Base-by-base conservation (phyloP, 1,284 basidiomycete species). In the Hypsizygus ulmarius region DNA sequence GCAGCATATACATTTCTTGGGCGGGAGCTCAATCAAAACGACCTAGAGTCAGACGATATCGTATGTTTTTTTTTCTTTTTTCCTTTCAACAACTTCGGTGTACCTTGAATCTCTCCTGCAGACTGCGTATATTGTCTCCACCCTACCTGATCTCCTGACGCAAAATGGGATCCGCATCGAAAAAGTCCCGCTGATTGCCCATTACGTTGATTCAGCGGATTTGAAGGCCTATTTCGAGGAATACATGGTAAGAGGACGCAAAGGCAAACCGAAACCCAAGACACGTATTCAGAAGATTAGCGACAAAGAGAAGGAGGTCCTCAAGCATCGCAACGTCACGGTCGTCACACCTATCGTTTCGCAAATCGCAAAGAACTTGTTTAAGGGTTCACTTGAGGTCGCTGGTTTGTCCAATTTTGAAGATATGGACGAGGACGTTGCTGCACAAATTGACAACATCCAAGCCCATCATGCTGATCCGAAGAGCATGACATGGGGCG, bases 301-400 rank as follows among this genome's bases (percentile, higher is more conserved):
- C 2, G 58, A 63, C 39, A 50, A 53, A 36, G 72, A 74, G 52
- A 65, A 61, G 41, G 64, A 66, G 38, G 66, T 73, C 33, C 63
- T 73, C 28, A 65, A 67, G 52, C 68, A 74, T 50, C 60, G 64
- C 19, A 71, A 66, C 49, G 53, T 58, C 27, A 74, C 80, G 10
- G 69, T 78, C 25, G 72, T 82, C 11, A 82, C 80, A 1, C 69
- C 77, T 0, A 60, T 66, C 28, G 75, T 84, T 10, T 66, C 66
- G 11, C 59, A 61, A 0, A 70, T 84, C 44, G 69, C 77, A 1
- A 58, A 72, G 25, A 55, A 69, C n/a, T 64, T 82, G 3, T 84
- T 82, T 51, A 65, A 70, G 14, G 67, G 72, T 38, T 61, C 67
- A 3, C 59, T 80, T 32, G 64, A 69, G 19, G 64, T 74, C 21